phyloP scores from a whole-genome alignment of 805 yeast species.

The Ogataea minuta region DNA sequence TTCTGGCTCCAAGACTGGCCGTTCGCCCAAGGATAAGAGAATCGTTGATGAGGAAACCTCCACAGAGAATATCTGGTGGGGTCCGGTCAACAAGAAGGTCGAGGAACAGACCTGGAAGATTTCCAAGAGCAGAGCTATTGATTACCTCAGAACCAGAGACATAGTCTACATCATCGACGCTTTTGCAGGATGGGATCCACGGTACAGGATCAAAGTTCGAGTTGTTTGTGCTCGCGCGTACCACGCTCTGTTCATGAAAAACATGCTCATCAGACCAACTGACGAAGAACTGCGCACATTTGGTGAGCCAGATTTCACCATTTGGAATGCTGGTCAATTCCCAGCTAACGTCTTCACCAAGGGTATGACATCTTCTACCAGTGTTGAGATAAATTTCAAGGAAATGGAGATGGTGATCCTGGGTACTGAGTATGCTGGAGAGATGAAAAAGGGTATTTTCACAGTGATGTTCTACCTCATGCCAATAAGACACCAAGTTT shows the following conservation, averaged over 20 bases:
- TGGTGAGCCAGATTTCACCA: constrained; percentile 97
- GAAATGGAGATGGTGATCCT: constrained; percentile 98
- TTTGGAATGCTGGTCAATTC: constrained; percentile 98
- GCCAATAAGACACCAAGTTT: constrained; percentile 90
- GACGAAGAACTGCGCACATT: constrained; percentile 82
- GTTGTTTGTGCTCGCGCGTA: constrained; percentile 97
- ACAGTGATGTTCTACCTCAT: constrained; percentile 98
- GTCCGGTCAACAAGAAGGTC: constrained; percentile 95
- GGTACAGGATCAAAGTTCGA: constrained; percentile 93
- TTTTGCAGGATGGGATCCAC: constrained; percentile 98
- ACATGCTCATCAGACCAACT: constrained; percentile 95
- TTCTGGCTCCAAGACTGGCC: constrained; percentile 94
- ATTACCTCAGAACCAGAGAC: constrained; percentile 92
- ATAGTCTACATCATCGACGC: constrained; percentile 95
- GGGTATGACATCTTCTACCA: constrained; percentile 95
- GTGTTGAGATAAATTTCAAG: constrained; percentile 94
- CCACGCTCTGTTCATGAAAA: constrained; percentile 97
- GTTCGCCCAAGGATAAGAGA: constrained; percentile 98
- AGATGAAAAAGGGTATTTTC: constrained; percentile 99
- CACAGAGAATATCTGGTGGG: constrained; percentile 93
- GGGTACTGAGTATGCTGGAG: constrained; percentile 99
- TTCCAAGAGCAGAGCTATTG: constrained; percentile 94
- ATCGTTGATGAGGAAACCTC: constrained; percentile 93
- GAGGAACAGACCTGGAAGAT: constrained; percentile 93
- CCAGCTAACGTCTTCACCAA: constrained; percentile 95